These are phyloP conservation scores for Globisporangium yorkense DNA, from an alignment of 352 stramenopile species.

Conservation along the genomic window DNA sequence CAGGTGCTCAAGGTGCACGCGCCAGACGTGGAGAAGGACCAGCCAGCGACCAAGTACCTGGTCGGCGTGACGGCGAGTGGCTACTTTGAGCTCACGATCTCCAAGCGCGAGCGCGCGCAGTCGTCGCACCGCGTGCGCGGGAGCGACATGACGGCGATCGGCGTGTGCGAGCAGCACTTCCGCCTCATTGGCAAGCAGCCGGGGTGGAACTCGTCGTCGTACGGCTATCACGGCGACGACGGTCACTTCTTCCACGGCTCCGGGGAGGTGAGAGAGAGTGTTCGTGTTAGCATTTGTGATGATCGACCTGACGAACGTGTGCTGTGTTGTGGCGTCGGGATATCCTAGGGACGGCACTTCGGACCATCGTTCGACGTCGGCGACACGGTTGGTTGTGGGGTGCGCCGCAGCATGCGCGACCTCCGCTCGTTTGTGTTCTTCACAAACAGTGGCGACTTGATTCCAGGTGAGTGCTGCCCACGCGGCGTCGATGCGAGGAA, in stretches of 20 bases:
- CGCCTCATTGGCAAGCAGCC: constrained; percentile 58
- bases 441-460: constrained; percentile 57
- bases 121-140: constrained; percentile 9
- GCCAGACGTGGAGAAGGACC: neutral
- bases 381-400: constrained; percentile 71
- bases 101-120: constrained; percentile 12
- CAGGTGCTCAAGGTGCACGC: constrained; percentile 36
- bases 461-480: constrained; percentile 22
- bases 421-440: constrained; percentile 56
- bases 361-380: constrained; percentile 47
- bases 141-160: constrained; percentile 57
- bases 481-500: too few species aligned
- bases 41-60: constrained; percentile 18
- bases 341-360: constrained; percentile 45
- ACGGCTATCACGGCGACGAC: constrained; percentile 79
- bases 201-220: constrained; percentile 57
- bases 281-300: constrained; percentile 14
- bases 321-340: constrained; percentile 10
- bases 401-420: constrained; percentile 34
- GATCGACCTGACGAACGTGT: neutral
- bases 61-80: constrained; percentile 50
- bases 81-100: constrained; percentile 76
- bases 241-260: constrained; percentile 56
- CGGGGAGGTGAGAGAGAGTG: constrained; percentile 24
- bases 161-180: constrained; percentile 46